These are phyloP conservation scores for Blastobotrys muscicola DNA, from an alignment of 805 yeast species.

Conservation along the genomic window DNA sequence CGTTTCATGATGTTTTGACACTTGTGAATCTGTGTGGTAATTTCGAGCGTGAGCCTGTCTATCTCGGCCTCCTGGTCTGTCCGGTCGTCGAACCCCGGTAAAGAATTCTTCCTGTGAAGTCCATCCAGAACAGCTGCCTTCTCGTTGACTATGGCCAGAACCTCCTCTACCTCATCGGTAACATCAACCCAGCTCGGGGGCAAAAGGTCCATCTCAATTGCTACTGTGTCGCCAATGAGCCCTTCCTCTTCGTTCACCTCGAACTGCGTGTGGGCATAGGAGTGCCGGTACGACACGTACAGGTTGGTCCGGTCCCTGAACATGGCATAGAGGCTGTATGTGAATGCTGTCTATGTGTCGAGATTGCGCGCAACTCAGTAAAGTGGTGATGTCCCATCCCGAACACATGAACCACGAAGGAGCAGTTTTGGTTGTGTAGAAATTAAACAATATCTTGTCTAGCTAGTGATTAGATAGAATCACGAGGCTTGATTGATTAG, in stretches of 20 bases:
- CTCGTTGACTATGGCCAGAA: constrained; percentile 41
- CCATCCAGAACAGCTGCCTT: constrained; percentile 53
- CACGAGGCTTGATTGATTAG: no score
- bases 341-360: not conserved
- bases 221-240: constrained; percentile 17
- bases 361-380: not conserved
- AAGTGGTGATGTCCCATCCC: not conserved
- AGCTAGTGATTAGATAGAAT: no score
- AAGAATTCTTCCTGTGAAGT: constrained; percentile 68
- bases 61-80: constrained; percentile 65
- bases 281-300: constrained; percentile 77
- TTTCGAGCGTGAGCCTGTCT: constrained; percentile 63
- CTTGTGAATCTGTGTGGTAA: constrained; percentile 67
- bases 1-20: constrained; percentile 70
- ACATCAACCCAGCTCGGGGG: constrained; percentile 77
- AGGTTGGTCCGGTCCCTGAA: constrained; percentile 92
- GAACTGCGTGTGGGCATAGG: constrained; percentile 54
- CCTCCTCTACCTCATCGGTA: constrained; percentile 59
- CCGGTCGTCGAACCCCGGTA: constrained; percentile 84
- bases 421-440: no score
- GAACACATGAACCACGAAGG: no score
- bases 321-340: constrained; percentile 36
- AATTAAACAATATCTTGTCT: no score
- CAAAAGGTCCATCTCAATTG: constrained; percentile 51
- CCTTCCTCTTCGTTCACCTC: constrained; percentile 20